Evolutionary conservation across 177 flowering plant genomes (phyloP).

Genomic region (Vitis hybrid): DNA sequence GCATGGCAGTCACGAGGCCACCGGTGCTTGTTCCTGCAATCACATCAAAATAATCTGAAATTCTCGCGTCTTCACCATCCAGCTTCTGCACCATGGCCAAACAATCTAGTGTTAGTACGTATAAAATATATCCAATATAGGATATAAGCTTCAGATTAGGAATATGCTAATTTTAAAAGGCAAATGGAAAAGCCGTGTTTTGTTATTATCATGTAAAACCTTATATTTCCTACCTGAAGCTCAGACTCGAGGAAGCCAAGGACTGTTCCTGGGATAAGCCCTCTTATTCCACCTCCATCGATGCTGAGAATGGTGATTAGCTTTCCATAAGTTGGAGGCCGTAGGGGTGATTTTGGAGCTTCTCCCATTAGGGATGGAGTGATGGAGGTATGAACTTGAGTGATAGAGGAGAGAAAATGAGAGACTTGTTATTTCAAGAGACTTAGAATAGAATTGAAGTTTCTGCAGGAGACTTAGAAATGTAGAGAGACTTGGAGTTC

Average conservation of each 20-base stretch:
- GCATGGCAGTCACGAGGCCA: constrained; percentile 35
- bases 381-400: neutral
- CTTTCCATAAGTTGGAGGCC: constrained; percentile 36
- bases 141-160: too few relatives aligned
- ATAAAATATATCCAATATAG: too few relatives aligned
- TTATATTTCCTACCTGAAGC: constrained; percentile 17
- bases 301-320: constrained; percentile 35
- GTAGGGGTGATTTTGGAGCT: constrained; percentile 2
- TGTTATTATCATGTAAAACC: neutral
- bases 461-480: too few relatives aligned
- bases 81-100: constrained; percentile 18
- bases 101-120: neutral
- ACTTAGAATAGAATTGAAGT: too few relatives aligned
- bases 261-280: constrained; percentile 31
- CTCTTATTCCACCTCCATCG: constrained; percentile 46
- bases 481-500: too few relatives aligned
- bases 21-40: constrained; percentile 36
- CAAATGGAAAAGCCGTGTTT: too few relatives aligned
- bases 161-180: too few relatives aligned
- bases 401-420: neutral
- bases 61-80: constrained; percentile 30
- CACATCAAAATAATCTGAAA: constrained; percentile 35
- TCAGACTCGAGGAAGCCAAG: constrained; percentile 19
- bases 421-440: neutral
- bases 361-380: constrained; percentile 5